Conservation (phyloP, 768 basidiomycete genomes). For the Panellus pusillus region DNA sequence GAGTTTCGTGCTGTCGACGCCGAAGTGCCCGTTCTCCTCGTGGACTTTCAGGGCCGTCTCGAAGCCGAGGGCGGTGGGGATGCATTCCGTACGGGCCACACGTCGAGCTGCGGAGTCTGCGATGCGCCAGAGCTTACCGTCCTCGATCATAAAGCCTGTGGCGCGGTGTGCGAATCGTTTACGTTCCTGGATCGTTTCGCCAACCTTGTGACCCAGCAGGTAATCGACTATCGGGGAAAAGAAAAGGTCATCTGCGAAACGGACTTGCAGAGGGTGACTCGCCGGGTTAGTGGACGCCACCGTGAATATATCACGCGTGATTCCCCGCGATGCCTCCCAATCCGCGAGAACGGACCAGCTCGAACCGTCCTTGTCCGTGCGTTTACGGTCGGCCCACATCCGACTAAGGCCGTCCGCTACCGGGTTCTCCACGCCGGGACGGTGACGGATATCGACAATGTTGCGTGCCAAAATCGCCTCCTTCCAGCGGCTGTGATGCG, state of each 20-base stretch:
- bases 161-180: conserved; percentile 4
- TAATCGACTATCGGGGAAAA: conserved; percentile 12
- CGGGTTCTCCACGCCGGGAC: conserved; percentile 25
- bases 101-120: conserved; percentile 2
- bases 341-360: conserved; percentile 28
- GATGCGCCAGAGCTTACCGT: conserved; percentile 20
- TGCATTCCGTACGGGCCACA: conserved; percentile 4
- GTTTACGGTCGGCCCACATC: conserved; percentile 10
- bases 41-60: conserved; percentile 5
- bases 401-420: no score
- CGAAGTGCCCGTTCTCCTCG: conserved; percentile 24
- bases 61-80: conserved; percentile 12
- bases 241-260: conserved; percentile 19
- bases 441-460: conserved; percentile 25
- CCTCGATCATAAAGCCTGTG: no score
- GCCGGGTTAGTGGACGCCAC: no score
- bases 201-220: conserved; percentile 9
- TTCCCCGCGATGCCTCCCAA: conserved; percentile 24
- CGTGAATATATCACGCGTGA: no score
- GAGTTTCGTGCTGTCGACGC: conserved; percentile 25
- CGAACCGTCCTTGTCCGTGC: conserved; percentile 5
- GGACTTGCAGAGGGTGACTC: no score
- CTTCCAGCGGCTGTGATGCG: no score
- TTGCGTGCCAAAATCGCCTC: conserved; percentile 27
- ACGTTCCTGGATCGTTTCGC: conserved; percentile 9